Evolutionary conservation across 805 yeast species (phyloP), one percentile per base, ranked within the genome.

Genomic region (Tetrapisispora pingtungensis): DNA sequence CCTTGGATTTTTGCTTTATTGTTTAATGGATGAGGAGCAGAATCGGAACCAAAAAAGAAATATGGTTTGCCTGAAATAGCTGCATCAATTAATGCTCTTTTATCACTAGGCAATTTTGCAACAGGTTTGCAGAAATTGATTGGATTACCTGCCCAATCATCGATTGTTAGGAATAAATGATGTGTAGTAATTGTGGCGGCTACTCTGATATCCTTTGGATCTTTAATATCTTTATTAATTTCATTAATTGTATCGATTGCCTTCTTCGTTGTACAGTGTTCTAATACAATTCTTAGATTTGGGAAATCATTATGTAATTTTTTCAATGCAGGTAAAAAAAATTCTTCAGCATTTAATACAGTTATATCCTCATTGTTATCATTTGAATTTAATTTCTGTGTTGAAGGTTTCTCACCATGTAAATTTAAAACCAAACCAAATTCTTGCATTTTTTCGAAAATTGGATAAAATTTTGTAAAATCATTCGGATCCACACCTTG

Each of bases 151-250:
- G 96, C 96, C 96, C 97, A 93, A 51, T 80, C 81, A 64, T 93
- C 97, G 41, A 93, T 79, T 1, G 95, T 90, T 42, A 93, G 69
- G 38, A 74, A 84, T 45, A 93, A 71, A 59, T 93, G 99, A 63
- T 93, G 99, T 7, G 96, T 97, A 3, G 98, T 93, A 53, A 93
- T 84, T 4, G 96, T 78, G 1, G 95, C 98, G 15, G 90, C 88
- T 3, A 93, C 97, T 35, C 58, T 75, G 38, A 81, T 68, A 13
- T 68, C 70, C 4, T 54, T 51, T 2, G 59, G 56, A 32, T 55
- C 54, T n/a, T 53, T 52, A 18, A 68, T 62, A 15, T 57, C 60
- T 19, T 57, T 49, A 49, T 87, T 86, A 56, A 95, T 77, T 41
- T 72, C 69, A 45, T 77, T 72, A 42, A 93, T 80, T 5, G 87